Evolutionary conservation across 768 basidiomycete species (phyloP), one percentile per base, ranked within the genome.

Genomic region (Mycena vitilis): DNA sequence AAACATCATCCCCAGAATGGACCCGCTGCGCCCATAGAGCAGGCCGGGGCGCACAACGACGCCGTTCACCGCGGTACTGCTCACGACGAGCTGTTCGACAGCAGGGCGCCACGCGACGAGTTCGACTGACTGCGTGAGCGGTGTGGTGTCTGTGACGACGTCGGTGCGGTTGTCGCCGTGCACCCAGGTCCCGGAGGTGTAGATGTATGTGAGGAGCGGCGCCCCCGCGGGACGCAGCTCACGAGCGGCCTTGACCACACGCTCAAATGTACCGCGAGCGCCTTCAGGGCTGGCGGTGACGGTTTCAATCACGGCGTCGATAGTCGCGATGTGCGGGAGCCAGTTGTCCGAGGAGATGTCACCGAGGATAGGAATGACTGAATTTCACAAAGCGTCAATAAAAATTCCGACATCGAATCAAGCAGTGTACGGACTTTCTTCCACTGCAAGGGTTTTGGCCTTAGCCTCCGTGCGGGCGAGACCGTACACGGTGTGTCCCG

Each of bases 401-500:
- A n/a, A n/a, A n/a, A n/a, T n/a, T n/a, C n/a, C n/a, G n/a, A n/a
- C n/a, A n/a, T n/a, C n/a, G n/a, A n/a, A 16, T 44, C 4, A 44
- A 9, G 42, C 9, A 44, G 15, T 20, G 16, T 2, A 73, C 78
- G 58, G 52, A 82, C 82, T 84, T 74, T 86, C 85, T 69, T 84
- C 80, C 12, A 74, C 75, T 0, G 78, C 76, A 0, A 86, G 77
- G 45, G 61, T 54, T 37, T 77, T 78, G 0, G 74, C 80, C 56
- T 82, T 83, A 2, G 53, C 71, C 12, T 63, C 53, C 0, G 82
- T 83, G 48, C 85, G 81, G 0, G 83, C 84, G 36, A 78, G 71
- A n/a, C 85, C 85, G 61, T 83, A 84, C 1, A 86, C 85, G 34
- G 79, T 77, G 62, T 86, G 83, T 0, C 85, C 85, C 0, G 80